Conservation (phyloP, 768 basidiomycete genomes). For the Porphyrellus cyaneotinctus region DNA sequence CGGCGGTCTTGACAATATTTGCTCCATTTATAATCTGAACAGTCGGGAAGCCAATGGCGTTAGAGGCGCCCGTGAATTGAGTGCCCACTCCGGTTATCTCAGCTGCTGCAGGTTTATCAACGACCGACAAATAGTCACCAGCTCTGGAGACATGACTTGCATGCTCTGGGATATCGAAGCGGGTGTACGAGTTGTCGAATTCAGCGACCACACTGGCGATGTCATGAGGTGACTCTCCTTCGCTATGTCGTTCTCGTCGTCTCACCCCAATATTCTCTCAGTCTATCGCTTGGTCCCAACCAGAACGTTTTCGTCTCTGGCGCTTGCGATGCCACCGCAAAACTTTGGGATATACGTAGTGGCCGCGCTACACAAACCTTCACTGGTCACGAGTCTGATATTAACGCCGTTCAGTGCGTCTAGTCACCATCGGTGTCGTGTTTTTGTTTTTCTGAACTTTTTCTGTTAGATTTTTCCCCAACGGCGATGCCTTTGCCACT, state of each 20-base stretch:
- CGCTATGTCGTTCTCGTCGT: constrained; percentile 3
- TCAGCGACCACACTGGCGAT: constrained; percentile 98
- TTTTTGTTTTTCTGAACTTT: constrained; percentile 3
- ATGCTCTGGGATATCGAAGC: constrained; percentile 99
- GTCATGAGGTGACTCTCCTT: constrained; percentile 84
- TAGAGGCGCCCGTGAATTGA: constrained; percentile 90
- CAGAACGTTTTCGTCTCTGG: constrained; percentile 98
- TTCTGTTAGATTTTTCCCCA: constrained; percentile 88
- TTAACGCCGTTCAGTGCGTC: constrained; percentile 96
- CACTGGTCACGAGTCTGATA: constrained; percentile 97
- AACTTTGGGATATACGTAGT: constrained; percentile 97
- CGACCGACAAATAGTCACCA: constrained; percentile 97
- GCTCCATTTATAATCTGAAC: constrained; percentile 94
- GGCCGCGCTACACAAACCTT: constrained; percentile 98
- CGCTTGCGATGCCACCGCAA: constrained; percentile 97
- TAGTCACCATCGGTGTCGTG: constrained; percentile 1
- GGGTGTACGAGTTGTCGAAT: constrained; percentile 95
- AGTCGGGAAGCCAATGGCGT: constrained; percentile 68
- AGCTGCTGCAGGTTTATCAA: constrained; percentile 98
- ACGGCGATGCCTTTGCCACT: constrained; percentile 97
- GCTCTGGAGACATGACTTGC: constrained; percentile 99
- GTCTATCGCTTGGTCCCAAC: constrained; percentile 90
- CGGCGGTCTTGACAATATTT: constrained; percentile 98
- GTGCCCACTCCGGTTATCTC: constrained; percentile 97
- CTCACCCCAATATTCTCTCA: constrained; percentile 32